Evolutionary conservation across 805 yeast genomes (phyloP).

Genomic region (Ogataea paradorogensis): DNA sequence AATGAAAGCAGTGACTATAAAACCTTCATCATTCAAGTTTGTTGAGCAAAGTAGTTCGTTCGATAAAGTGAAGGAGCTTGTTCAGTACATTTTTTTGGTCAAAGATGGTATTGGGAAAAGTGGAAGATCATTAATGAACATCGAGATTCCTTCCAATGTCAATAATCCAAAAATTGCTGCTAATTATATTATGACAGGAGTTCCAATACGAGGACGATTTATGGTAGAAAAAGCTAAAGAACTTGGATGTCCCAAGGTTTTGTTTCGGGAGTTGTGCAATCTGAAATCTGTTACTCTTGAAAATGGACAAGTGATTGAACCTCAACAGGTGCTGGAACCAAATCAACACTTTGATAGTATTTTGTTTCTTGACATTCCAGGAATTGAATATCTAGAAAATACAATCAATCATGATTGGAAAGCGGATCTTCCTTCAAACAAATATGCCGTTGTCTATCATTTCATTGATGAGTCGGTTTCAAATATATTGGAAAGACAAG

Average conservation of each 20-base stretch:
- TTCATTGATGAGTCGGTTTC: constrained; percentile 56
- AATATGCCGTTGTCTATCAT: constrained; percentile 61
- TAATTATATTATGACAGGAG: constrained; percentile 64
- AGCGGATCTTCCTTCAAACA: constrained; percentile 9
- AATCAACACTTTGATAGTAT: constrained; percentile 56
- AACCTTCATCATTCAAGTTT: neutral
- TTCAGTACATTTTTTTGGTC: constrained; percentile 28
- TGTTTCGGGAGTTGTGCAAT: constrained; percentile 55
- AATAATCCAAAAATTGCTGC: constrained; percentile 42
- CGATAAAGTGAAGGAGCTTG: constrained; percentile 15
- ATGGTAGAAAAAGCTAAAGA: constrained; percentile 59
- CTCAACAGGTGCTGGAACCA: constrained; percentile 72
- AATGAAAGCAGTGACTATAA: constrained; percentile 24
- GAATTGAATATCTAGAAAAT: constrained; percentile 39
- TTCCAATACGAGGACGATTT: constrained; percentile 76
- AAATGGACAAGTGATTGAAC: constrained; percentile 55
- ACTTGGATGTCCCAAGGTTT: constrained; percentile 64
- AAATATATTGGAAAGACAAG: constrained; percentile 40
- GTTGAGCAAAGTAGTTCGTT: neutral
- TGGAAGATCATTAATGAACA: constrained; percentile 19
- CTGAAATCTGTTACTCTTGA: constrained; percentile 57
- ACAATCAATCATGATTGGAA: constrained; percentile 29
- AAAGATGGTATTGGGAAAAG: constrained; percentile 5
- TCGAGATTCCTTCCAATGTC: constrained; percentile 26
- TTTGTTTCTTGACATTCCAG: constrained; percentile 73